A percentile compares a stretch with the other conserved stretches of the same genome.
These are phyloP conservation scores for Cercospora zeae-maydis DNA, from an alignment of 2,329 filamentous ascomycete genomes.

Conservation along the genomic window DNA sequence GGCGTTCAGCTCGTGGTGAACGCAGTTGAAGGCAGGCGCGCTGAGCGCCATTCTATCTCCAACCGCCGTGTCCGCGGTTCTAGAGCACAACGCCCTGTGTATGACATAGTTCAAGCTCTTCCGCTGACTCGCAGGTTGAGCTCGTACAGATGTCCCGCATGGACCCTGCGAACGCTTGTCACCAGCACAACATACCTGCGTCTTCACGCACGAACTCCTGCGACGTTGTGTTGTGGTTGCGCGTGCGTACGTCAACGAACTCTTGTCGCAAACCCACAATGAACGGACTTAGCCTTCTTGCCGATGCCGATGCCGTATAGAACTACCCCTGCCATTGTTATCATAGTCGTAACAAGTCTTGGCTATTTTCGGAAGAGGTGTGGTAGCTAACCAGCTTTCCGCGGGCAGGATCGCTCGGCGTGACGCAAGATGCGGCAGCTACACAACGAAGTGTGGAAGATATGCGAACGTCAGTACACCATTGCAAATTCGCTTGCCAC, in stretches of 20 bases:
- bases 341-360: not conserved
- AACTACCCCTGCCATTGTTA: not conserved
- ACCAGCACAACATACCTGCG: not conserved
- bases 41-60: not conserved
- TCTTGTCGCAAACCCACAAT: not conserved
- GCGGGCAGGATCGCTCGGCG: not conserved
- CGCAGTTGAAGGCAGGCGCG: not conserved
- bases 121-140: not conserved
- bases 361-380: not conserved
- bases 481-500: constrained; percentile 1
- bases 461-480: not conserved
- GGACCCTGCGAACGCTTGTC: not conserved
- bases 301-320: not conserved
- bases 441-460: not conserved
- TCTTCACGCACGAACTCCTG: not conserved
- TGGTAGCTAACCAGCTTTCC: constrained; percentile 3
- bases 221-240: not conserved
- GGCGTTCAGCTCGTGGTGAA: not conserved
- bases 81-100: not conserved
- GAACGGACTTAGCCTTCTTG: not conserved
- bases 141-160: not conserved
- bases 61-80: not conserved
- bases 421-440: constrained; percentile 1
- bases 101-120: not conserved
- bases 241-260: not conserved